Evolutionary conservation across 2,329 filamentous ascomycete genomes (phyloP).

Genomic region (Aspergillus sp.): DNA sequence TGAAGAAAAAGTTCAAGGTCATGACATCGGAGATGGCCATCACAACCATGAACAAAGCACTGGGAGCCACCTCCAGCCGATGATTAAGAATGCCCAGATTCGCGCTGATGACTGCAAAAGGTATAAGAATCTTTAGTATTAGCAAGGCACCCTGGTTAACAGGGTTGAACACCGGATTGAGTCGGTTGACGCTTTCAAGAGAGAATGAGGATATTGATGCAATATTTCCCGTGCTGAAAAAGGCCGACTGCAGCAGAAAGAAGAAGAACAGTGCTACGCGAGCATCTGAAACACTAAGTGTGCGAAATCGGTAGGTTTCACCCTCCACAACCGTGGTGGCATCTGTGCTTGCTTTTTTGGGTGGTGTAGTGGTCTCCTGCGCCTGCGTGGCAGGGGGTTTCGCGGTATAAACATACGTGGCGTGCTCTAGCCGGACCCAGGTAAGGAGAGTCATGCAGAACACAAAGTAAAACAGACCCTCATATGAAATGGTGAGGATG

Average conservation of each 20-base stretch:
- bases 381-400: conserved; percentile 17
- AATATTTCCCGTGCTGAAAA: conserved; percentile 96
- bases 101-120: conserved; percentile 87
- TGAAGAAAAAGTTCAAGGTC: conserved; percentile 96
- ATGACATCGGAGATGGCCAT: conserved; percentile 89
- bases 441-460: conserved; percentile 79
- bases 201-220: conserved; percentile 93
- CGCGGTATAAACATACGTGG: conserved; percentile 55
- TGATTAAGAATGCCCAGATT: conserved; percentile 93
- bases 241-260: conserved; percentile 88
- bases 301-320: conserved; percentile 53
- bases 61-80: conserved; percentile 77
- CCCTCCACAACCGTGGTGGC: conserved; percentile 35
- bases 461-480: conserved; percentile 90
- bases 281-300: conserved; percentile 76
- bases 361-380: conserved; percentile 25
- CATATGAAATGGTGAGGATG: conserved; percentile 94
- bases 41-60: conserved; percentile 88
- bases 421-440: conserved; percentile 91
- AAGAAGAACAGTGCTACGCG: conserved; percentile 94
- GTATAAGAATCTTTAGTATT: conserved; percentile 85
- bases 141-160: conserved; percentile 87
- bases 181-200: conserved; percentile 80
- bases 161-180: conserved; percentile 90
- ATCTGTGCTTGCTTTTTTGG: conserved; percentile 24